phyloP scores from a whole-genome alignment of 179 eudicot genomes.

The Silene coronaria region DNA sequence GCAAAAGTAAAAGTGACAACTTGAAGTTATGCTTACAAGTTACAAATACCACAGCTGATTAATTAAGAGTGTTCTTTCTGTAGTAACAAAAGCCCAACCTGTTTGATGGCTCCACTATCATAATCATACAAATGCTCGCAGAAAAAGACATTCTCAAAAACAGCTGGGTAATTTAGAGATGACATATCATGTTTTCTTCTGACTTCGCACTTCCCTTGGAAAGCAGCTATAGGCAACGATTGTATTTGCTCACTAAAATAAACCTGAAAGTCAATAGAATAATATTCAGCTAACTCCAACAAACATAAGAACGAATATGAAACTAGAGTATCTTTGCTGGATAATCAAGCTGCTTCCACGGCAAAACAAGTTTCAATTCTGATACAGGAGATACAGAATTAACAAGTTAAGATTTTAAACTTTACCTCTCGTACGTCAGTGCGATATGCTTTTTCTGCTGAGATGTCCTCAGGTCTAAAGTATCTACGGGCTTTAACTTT shows the following conservation, averaged over 20 bases:
- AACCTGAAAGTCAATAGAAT: conserved; percentile 43
- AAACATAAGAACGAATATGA: neutral
- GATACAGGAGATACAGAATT: neutral
- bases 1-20: conserved; percentile 14
- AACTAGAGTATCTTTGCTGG: neutral
- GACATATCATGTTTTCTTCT: conserved; percentile 55
- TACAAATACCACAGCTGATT: neutral
- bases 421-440: conserved; percentile 85
- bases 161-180: conserved; percentile 37
- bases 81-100: conserved; percentile 40
- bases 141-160: conserved; percentile 67
- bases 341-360: neutral
- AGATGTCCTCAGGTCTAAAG: conserved; percentile 86
- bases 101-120: conserved; percentile 69
- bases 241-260: conserved; percentile 73
- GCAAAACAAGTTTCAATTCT: neutral
- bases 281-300: neutral
- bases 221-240: conserved; percentile 34
- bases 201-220: conserved; percentile 86
- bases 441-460: conserved; percentile 80
- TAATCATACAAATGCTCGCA: conserved; percentile 78
- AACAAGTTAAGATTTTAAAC: neutral
- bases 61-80: neutral
- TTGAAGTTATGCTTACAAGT: conserved; percentile 6
- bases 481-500: conserved; percentile 66